Percentiles rank a stretch among this genome's conserved stretches.
phyloP scores from a whole-genome alignment of 129 eudicot species.

The Pittosporum tobira region DNA sequence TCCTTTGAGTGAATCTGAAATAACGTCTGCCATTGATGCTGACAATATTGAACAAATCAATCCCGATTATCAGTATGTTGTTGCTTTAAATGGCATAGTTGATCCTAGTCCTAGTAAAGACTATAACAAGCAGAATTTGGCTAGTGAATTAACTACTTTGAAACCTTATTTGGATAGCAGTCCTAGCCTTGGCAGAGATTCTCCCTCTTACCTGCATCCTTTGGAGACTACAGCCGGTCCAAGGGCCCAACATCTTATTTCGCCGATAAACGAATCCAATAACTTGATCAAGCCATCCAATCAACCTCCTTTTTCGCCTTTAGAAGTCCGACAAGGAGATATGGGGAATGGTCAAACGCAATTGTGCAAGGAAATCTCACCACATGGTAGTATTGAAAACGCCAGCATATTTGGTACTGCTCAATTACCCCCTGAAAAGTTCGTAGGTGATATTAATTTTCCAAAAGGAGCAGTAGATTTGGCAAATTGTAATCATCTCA shows the following conservation, averaged over 20 bases:
- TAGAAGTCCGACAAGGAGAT: slow-evolving; percentile 35
- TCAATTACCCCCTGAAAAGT: slow-evolving; percentile 21
- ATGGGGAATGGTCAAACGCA: slow-evolving; percentile 16
- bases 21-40: slow-evolving; percentile 20
- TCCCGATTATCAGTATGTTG: slow-evolving; percentile 72
- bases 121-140: slow-evolving; percentile 19
- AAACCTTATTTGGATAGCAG: slow-evolving; percentile 24
- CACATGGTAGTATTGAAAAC: slow-evolving; percentile 30
- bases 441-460: slow-evolving; percentile 1
- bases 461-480: slow-evolving; percentile 12
- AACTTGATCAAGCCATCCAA: slow-evolving; percentile 14
- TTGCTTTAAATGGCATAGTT: slow-evolving; percentile 62
- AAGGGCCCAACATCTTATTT: slow-evolving; percentile 17
- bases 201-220: slow-evolving; percentile 21
- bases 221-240: slow-evolving; percentile 17
- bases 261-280: slow-evolving; percentile 23
- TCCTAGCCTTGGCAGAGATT: slow-evolving; percentile 24
- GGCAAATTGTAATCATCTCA: slow-evolving; percentile 6
- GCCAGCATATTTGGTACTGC: slow-evolving; percentile 13
- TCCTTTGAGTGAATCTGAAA: slow-evolving; percentile 57
- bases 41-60: slow-evolving; percentile 29
- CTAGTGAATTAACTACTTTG: slow-evolving; percentile 20
- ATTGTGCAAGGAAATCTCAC: slow-evolving; percentile 20
- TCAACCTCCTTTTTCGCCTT: slow-evolving; percentile 31
- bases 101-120: slow-evolving; percentile 28